Evolutionary conservation across 2,329 filamentous ascomycete species (phyloP), one percentile per base, ranked within the genome.

Genomic region (Exophiala lecanii-corni): DNA sequence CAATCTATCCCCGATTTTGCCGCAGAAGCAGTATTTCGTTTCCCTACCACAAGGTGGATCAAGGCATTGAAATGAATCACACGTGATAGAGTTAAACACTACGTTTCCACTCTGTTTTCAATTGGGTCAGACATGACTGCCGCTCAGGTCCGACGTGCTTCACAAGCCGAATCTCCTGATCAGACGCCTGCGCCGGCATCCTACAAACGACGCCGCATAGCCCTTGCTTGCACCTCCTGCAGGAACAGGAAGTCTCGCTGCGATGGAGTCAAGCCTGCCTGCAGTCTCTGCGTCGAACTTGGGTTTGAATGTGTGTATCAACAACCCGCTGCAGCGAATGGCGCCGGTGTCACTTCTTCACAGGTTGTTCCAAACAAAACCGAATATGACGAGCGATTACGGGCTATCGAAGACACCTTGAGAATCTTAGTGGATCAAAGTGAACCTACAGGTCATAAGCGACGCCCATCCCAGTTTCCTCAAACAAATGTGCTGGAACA

Each of bases 221-320:
- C 63, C 26, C 40, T 69, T 20, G 66, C 66, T 23, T 68, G 66
- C 39, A 63, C 63, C 49, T 57, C 61, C 15, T 69, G 66, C 42
- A 59, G 60, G 32, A 50, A 50, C 30, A 57, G 62, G 20, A 62
- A 67, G 41, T 57, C 56, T 17, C 49, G 69, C 59, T 73, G 70
- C 41, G 67, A 72, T 56, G 68, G 69, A 9, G 50, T 49, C 9
- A 59, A 65, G 15, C 70, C 70, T 9, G 62, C 61, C 32, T 72
- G 69, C 47, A 63, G 62, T n/a, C 56, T 62, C 17, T 72, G 69
- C 42, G 51, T 46, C 12, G 62, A 66, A 23, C 57, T 70, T 20
- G 65, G 62, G 5, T 68, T 68, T 41, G 67, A 70, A 7, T 73
- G 70, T 50, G 53, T 62, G 21, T 73, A 73, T 54, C 47, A 51